Conservation (phyloP, 2,329 filamentous ascomycete genomes). For the Sclerotinia sclerotiorum region DNA sequence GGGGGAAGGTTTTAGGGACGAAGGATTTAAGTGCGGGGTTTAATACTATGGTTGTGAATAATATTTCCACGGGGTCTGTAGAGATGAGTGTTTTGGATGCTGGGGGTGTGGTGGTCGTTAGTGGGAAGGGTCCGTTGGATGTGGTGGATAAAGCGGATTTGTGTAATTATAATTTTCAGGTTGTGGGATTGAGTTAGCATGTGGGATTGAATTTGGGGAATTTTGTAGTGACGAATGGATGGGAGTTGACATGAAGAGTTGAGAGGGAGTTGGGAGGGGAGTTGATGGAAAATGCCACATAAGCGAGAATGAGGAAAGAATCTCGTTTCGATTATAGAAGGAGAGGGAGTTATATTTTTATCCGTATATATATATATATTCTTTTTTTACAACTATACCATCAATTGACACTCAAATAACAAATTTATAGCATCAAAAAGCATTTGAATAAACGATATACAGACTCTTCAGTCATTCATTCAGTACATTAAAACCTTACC, state of each 20-base stretch:
- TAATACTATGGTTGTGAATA: slow-evolving; percentile 26
- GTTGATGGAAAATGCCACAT: no score
- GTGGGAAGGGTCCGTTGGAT: slow-evolving; percentile 24
- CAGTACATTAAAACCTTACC: no score
- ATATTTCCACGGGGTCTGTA: slow-evolving; percentile 27
- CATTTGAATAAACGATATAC: no score
- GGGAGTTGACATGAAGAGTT: neutral
- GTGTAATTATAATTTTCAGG: slow-evolving; percentile 27
- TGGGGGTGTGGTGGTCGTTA: slow-evolving; percentile 23
- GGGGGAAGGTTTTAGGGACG: slow-evolving; percentile 17
- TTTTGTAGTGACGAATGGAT: neutral
- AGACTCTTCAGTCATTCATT: no score
- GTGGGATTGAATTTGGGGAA: no score
- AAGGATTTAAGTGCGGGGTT: slow-evolving; percentile 22
- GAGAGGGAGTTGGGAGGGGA: neutral
- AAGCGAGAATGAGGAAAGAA: no score
- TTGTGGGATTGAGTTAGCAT: slow-evolving; percentile 19
- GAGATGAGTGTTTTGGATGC: slow-evolving; percentile 14
- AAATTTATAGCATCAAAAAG: no score
- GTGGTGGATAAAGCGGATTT: slow-evolving; percentile 24
- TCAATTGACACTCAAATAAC: no score
- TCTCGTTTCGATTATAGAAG: no score
- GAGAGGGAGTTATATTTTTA: no score
- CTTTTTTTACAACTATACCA: no score
- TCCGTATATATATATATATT: no score